A percentile compares a stretch with the other conserved stretches of the same genome.
Conservation (phyloP, 2,329 filamentous ascomycete species). For the Diaporthe ilicicola region DNA sequence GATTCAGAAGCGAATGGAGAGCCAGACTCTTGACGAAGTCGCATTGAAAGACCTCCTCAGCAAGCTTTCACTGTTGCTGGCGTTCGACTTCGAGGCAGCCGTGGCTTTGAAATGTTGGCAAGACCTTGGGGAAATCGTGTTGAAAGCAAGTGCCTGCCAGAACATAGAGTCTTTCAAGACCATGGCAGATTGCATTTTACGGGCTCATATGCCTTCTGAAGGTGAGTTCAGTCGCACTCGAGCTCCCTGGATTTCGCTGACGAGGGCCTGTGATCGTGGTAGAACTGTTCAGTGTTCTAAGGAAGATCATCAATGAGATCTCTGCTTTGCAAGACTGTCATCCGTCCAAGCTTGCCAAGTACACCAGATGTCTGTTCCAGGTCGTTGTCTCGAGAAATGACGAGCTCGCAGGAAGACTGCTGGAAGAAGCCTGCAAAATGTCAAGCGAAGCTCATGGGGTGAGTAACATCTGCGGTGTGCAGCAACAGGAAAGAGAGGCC, state of each 20-base stretch:
- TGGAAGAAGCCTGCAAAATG: conserved; percentile 69
- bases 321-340: conserved; percentile 66
- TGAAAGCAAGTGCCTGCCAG: conserved; percentile 54
- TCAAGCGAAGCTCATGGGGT: conserved; percentile 60
- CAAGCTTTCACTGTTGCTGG: conserved; percentile 73
- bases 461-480: conserved; percentile 43
- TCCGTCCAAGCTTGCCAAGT: conserved; percentile 71
- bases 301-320: conserved; percentile 75
- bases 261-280: conserved; percentile 8
- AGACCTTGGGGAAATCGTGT: conserved; percentile 67
- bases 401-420: conserved; percentile 63
- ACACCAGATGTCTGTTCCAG: conserved; percentile 81
- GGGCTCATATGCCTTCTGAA: conserved; percentile 58
- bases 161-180: conserved; percentile 62
- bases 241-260: not conserved
- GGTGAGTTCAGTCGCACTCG: conserved; percentile 47
- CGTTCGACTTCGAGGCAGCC: conserved; percentile 83
- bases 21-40: conserved; percentile 50
- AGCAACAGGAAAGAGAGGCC: conserved; percentile 37
- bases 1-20: conserved; percentile 49
- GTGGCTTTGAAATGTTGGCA: conserved; percentile 74
- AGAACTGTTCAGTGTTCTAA: conserved; percentile 64
- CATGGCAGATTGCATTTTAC: conserved; percentile 72
- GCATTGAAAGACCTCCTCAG: conserved; percentile 60
- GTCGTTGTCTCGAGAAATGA: conserved; percentile 67